Evolutionary conservation across 2,329 filamentous ascomycete species (phyloP).

Genomic region (Penicillium corylophilum): DNA sequence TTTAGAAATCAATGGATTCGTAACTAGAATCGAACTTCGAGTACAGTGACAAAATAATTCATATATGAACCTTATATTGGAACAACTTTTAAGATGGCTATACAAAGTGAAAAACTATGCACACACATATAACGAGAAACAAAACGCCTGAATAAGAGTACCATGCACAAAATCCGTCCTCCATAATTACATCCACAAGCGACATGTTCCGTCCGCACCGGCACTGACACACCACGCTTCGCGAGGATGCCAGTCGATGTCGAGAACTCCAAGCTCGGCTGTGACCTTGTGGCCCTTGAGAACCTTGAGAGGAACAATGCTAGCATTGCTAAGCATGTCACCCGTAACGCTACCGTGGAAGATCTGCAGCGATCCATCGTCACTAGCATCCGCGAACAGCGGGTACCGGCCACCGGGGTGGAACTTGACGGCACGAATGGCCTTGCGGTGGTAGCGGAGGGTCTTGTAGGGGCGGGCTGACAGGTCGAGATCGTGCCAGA

Average conservation of each 20-base stretch:
- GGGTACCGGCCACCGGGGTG: slow-evolving; percentile 75
- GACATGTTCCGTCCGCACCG: slow-evolving; percentile 87
- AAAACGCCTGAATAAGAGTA: slow-evolving; percentile 20
- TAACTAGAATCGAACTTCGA: neutral
- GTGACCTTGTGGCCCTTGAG: slow-evolving; percentile 85
- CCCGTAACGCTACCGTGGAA: slow-evolving; percentile 96
- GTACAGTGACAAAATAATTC: neutral
- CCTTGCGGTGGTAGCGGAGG: slow-evolving; percentile 88
- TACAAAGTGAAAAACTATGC: slow-evolving; percentile 28
- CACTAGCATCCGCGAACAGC: slow-evolving; percentile 90
- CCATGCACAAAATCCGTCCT: slow-evolving; percentile 21
- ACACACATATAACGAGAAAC: slow-evolving; percentile 10
- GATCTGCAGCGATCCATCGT: slow-evolving; percentile 91
- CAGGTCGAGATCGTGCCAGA: slow-evolving; percentile 97
- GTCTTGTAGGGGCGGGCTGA: slow-evolving; percentile 92
- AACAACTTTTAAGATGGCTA: slow-evolving; percentile 32
- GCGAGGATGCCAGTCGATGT: slow-evolving; percentile 91
- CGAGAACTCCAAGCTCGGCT: slow-evolving; percentile 83
- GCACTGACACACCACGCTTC: slow-evolving; percentile 95
- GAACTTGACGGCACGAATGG: slow-evolving; percentile 84
- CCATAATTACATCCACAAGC: slow-evolving; percentile 71
- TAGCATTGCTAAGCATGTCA: slow-evolving; percentile 93
- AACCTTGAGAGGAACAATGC: slow-evolving; percentile 93
- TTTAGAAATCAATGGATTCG: neutral
- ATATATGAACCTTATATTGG: slow-evolving; percentile 2